Conservation (phyloP, 2,329 filamentous ascomycete species). For the Berkeleyomyces rouxiae region DNA sequence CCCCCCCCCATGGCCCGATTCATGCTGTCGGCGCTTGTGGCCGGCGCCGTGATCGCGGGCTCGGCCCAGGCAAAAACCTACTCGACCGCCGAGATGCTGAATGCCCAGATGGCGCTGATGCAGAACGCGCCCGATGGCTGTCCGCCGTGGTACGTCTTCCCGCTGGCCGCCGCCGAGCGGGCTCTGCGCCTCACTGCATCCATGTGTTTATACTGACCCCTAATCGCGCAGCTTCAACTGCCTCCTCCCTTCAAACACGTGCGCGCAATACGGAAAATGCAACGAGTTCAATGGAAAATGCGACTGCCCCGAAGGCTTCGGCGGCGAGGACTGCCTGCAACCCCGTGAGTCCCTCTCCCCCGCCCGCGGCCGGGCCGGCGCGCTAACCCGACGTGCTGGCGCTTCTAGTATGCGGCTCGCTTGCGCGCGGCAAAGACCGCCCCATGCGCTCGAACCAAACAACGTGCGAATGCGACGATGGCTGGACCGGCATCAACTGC, state of each 20-base stretch:
- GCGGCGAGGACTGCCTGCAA: slow-evolving; percentile 79
- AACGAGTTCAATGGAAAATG: slow-evolving; percentile 87
- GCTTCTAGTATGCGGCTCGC: slow-evolving; percentile 58
- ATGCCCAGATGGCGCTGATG: slow-evolving; percentile 51
- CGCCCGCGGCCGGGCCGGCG: too few relatives aligned
- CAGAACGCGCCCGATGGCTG: slow-evolving; percentile 60
- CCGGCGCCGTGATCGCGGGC: not conserved
- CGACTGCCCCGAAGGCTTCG: slow-evolving; percentile 79
- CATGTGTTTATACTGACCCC: not conserved
- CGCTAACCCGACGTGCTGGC: slow-evolving; percentile 1
- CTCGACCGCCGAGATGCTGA: slow-evolving; percentile 42
- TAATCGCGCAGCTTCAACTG: slow-evolving; percentile 73
- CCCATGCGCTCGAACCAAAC: slow-evolving; percentile 49
- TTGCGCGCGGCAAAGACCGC: slow-evolving; percentile 65
- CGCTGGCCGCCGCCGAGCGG: slow-evolving; percentile 1
- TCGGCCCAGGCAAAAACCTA: slow-evolving; percentile 31
- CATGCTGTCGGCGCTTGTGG: not conserved
- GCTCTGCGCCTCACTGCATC: not conserved
- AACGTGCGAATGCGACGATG: slow-evolving; percentile 72
- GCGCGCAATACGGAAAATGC: slow-evolving; percentile 78
- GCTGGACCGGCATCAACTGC: slow-evolving; percentile 95
- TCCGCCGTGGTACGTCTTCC: slow-evolving; percentile 49
- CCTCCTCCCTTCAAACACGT: slow-evolving; percentile 79
- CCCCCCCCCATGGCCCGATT: not conserved
- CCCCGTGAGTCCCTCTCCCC: slow-evolving; percentile 38